Evolutionary conservation across 2,329 filamentous ascomycete genomes (phyloP), one percentile per base, ranked within the genome.

Genomic region (Lachnellula hyalina): DNA sequence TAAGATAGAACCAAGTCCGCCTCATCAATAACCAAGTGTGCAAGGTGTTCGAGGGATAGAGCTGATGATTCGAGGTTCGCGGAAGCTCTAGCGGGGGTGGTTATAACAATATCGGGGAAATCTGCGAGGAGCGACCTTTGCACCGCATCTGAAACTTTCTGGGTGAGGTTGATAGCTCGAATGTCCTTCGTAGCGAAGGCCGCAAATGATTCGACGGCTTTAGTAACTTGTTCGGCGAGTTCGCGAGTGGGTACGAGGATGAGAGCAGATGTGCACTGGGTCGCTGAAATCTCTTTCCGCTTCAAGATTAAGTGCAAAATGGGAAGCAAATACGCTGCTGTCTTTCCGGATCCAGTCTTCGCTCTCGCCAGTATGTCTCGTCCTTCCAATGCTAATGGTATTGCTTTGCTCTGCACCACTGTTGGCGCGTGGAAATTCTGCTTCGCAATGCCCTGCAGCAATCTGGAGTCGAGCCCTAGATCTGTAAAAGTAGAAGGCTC

Each of bases 291-390:
- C 64, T 80, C 73, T 73, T 96, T 96, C 62, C 83, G 83, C 68
- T 87, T 89, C 53, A 99, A 75, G 58, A 96, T 89, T 36, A 83
- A 82, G 63, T 96, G 88, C 15, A 99, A 74, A n/a, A 96, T 80
- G 1, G 94, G 94, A 42, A 99, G 79, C 6, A 96, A 77, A 70
- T 97, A 97, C 49, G 94, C 93, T n/a, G 90, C 90, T 11, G 94
- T 99, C 78, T 99, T 99, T 63, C 94, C 94, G 4, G 92, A 96
- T 12, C 94, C 94, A 5, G 94, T 97, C 72, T 93, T 95, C 38
- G 93, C 90, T 68, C 93, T 91, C 52, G 91, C 92, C 40, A 97
- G 77, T 47, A 99, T 85, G 77, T 97, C 91, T 67, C 90, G 86
- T 12, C 94, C 93, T 61, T 91, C 84, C 17, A 97, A 77, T 21